Evolutionary conservation across 1,284 basidiomycete genomes (phyloP), one percentile per base, ranked within the genome.

Genomic region (Xanthoconium separans): DNA sequence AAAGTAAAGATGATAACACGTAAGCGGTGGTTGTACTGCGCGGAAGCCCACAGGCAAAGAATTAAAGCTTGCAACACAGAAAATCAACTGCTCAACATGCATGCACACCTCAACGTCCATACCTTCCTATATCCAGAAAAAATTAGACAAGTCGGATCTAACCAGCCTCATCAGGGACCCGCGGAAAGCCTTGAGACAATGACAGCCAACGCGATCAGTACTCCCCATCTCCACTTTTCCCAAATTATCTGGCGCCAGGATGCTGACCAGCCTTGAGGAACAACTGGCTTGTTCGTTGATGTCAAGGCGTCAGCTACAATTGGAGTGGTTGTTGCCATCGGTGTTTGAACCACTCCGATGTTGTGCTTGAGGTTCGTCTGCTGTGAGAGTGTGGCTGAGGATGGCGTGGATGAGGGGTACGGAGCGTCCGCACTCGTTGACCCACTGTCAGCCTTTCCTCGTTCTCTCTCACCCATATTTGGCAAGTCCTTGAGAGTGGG

Each of bases 381-480:
- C 50, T 58, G 56, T 31, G 57, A 54, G 48, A 44, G 56, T 6
- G 50, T 58, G 54, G 65, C 58, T 27, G 69, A 59, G 15, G 54
- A 54, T 20, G 47, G 50, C 12, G 45, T 42, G 37, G 61, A 47
- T 34, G 58, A 53, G 36, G 55, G 46, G 63, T 56, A 51, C 53
- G 37, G 60, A 59, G 42, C 56, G 22, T 54, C 33, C 29, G 42
- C 47, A 56, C 54, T 60, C 22, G 63, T 46, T 30, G 63, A 55
- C 37, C 58, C 55, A 13, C 56, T 43, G 18, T 79, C 76, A 6
- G 77, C 62, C 47, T 75, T 77, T 8, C 85, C 86, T 48, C 79
- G 78, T 62, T 88, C 87, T 62, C 78, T 83, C 70, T 88, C 79
- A 33, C 88, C 93, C 93, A 95, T 95, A 73, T 95, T 95, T 2